Conservation (phyloP, 345 rosid genomes). For the Boechera retrofracta region DNA sequence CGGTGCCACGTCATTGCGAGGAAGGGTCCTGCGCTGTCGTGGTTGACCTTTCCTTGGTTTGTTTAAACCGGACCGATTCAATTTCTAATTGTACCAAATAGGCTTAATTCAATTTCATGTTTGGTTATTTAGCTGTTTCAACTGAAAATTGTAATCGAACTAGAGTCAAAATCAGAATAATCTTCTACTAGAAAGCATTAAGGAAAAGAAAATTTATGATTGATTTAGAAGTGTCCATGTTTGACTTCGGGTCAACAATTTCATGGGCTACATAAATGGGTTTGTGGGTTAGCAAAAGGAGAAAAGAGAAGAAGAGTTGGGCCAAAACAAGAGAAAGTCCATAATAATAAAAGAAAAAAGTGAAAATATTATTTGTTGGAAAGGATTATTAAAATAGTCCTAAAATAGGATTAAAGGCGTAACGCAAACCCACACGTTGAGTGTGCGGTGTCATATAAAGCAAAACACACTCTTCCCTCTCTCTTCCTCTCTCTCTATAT, state of each 20-base stretch:
- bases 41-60: constrained; percentile 12
- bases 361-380: not conserved
- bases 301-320: not conserved
- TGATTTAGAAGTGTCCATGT: no score
- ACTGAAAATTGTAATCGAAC: not conserved
- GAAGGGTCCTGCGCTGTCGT: constrained; percentile 29
- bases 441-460: constrained; percentile 37
- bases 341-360: not conserved
- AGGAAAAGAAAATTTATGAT: no score
- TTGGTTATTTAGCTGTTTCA: no score
- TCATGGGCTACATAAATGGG: not conserved
- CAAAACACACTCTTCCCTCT: constrained; percentile 19
- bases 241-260: not conserved
- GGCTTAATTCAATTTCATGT: not conserved
- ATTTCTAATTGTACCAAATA: not conserved
- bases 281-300: not conserved
- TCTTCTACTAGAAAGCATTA: no score
- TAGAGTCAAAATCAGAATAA: not conserved
- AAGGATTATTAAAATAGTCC: not conserved
- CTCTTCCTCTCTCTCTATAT: not conserved
- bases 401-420: constrained; percentile 31
- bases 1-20: constrained; percentile 40
- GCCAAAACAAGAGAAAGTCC: not conserved
- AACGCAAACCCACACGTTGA: constrained; percentile 42
- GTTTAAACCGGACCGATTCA: constrained; percentile 12